These are phyloP conservation scores for Xerocomellus amylosporus DNA, from an alignment of 768 basidiomycete genomes.

Conservation along the genomic window DNA sequence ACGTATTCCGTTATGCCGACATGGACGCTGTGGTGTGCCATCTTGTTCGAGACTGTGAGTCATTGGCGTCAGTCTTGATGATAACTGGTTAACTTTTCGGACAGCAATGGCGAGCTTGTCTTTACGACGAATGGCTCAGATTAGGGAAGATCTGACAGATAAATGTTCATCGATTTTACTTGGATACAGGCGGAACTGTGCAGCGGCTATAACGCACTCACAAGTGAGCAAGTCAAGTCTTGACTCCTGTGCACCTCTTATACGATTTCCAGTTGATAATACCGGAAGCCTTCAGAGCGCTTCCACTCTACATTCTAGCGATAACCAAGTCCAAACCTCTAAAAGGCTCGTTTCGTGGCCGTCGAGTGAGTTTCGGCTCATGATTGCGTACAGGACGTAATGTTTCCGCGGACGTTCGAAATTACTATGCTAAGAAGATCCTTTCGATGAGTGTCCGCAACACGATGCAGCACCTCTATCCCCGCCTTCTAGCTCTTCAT, in stretches of 20 bases:
- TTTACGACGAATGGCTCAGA: slow-evolving; percentile 60
- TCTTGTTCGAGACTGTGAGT: slow-evolving; percentile 74
- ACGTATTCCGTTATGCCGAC: slow-evolving; percentile 89
- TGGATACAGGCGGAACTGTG: slow-evolving; percentile 87
- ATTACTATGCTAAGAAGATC: slow-evolving; percentile 76
- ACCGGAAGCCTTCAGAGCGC: slow-evolving; percentile 86
- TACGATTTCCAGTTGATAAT: slow-evolving; percentile 68
- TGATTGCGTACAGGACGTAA: slow-evolving; percentile 55
- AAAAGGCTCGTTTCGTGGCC: slow-evolving; percentile 61
- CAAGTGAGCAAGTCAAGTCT: slow-evolving; percentile 53
- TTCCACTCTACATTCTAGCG: slow-evolving; percentile 78
- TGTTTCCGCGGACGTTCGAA: slow-evolving; percentile 93
- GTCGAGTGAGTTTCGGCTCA: slow-evolving; percentile 5
- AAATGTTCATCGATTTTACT: slow-evolving; percentile 77
- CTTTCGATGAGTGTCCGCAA: slow-evolving; percentile 65
- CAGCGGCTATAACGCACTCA: slow-evolving; percentile 66
- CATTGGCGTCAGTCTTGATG: slow-evolving; percentile 1
- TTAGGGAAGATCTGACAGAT: slow-evolving; percentile 83
- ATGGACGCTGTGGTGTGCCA: slow-evolving; percentile 78
- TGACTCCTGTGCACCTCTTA: slow-evolving; percentile 5
- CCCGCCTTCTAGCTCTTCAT: slow-evolving; percentile 83
- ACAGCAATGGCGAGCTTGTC: slow-evolving; percentile 69
- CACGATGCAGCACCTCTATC: slow-evolving; percentile 81
- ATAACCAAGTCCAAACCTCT: slow-evolving; percentile 88
- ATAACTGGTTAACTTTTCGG: not conserved